Evolutionary conservation across 306 rosid species (phyloP).

Genomic region (Cucurbita argyrosperma): DNA sequence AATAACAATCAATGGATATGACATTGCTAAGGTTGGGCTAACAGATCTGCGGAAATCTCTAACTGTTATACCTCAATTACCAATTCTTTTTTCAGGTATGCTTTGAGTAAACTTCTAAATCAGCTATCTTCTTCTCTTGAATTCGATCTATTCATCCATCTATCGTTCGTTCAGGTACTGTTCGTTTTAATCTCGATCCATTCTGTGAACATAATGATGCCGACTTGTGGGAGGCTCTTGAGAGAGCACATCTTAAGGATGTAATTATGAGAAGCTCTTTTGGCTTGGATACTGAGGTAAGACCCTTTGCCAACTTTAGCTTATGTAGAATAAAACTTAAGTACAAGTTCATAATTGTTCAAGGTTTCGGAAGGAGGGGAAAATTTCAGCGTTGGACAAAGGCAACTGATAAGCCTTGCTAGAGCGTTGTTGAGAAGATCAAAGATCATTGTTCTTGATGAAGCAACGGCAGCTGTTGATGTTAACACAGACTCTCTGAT

Average conservation of each 20-base stretch:
- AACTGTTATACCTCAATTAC: conserved; percentile 86
- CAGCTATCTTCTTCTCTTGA: background rate
- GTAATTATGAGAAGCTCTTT: conserved; percentile 48
- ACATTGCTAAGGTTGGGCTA: conserved; percentile 54
- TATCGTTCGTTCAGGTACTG: conserved; percentile 39
- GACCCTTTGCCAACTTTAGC: background rate
- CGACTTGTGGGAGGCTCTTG: conserved; percentile 80
- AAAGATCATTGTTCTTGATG: conserved; percentile 83
- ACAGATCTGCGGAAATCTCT: conserved; percentile 58
- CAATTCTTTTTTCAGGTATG: conserved; percentile 78
- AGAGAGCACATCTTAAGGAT: conserved; percentile 71
- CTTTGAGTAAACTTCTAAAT: background rate
- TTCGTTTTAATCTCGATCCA: conserved; percentile 80
- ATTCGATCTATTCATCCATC: background rate
- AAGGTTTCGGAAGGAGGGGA: conserved; percentile 89
- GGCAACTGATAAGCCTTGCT: conserved; percentile 74
- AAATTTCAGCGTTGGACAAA: conserved; percentile 86
- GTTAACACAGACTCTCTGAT: conserved; percentile 79
- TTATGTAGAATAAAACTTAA: background rate
- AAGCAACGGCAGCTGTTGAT: conserved; percentile 91
- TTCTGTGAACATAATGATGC: conserved; percentile 64
- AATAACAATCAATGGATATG: conserved; percentile 52
- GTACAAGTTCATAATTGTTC: background rate
- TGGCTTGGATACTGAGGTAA: conserved; percentile 82
- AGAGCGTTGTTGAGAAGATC: conserved; percentile 79